Percentiles rank a stretch among this genome's conserved stretches.
Evolutionary conservation across 345 rosid species (phyloP).

Genomic region (Psidium friedrichsthalianum): DNA sequence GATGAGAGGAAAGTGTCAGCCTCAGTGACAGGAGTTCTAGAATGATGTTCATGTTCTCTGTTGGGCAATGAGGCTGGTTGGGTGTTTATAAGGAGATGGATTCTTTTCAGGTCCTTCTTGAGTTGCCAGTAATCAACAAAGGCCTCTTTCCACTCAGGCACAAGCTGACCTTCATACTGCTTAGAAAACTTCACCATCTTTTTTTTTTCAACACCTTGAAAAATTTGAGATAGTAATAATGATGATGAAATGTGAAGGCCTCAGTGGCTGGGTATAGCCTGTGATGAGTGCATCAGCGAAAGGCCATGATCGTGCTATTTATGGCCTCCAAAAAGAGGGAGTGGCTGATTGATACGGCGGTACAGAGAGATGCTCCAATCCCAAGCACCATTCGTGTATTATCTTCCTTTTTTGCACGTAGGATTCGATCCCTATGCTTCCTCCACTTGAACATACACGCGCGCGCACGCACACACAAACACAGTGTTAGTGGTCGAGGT

Average conservation of each 20-base stretch:
- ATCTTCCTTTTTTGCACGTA: neutral
- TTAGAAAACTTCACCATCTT: slow-evolving; percentile 81
- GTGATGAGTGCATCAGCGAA: neutral
- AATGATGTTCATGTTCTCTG: neutral
- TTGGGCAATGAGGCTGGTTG: neutral
- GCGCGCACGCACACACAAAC: neutral
- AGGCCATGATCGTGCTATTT: slow-evolving; percentile 24
- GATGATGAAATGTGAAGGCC: slow-evolving; percentile 1
- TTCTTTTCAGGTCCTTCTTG: slow-evolving; percentile 69
- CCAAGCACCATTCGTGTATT: neutral
- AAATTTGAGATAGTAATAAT: neutral
- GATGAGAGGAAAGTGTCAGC: slow-evolving; percentile 27
- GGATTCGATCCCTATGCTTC: neutral
- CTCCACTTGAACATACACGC: slow-evolving; percentile 2
- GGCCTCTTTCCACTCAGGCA: slow-evolving; percentile 99
- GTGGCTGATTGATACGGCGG: slow-evolving; percentile 26
- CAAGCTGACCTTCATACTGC: slow-evolving; percentile 87
- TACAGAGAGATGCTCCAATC: slow-evolving; percentile 47
- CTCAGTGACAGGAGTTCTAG: neutral
- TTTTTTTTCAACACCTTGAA: neutral
- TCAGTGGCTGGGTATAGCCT: neutral
- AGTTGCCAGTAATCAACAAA: slow-evolving; percentile 91
- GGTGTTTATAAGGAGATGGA: slow-evolving; percentile 14
- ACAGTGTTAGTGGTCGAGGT: neutral
- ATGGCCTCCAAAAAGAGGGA: slow-evolving; percentile 18